These are phyloP conservation scores for Pseudonitzschia pungens DNA, from an alignment of 108 stramenopile species.

Conservation along the genomic window DNA sequence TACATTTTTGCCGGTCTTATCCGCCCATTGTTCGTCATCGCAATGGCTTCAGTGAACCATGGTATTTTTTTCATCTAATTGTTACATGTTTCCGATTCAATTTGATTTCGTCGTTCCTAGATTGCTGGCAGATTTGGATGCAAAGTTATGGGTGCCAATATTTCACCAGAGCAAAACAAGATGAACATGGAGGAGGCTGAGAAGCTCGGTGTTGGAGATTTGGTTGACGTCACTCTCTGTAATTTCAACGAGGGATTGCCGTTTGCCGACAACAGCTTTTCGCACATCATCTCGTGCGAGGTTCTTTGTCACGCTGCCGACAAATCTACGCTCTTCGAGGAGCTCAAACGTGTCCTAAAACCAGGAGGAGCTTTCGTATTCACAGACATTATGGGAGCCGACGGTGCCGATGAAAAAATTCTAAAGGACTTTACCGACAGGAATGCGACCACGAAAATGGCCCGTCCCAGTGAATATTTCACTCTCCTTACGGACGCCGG, in stretches of 20 bases:
- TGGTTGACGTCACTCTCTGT: slow-evolving; percentile 35
- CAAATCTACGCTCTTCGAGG: slow-evolving; percentile 35
- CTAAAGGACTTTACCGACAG: slow-evolving; percentile 51
- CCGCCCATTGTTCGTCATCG: no score
- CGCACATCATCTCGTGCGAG: slow-evolving; percentile 42
- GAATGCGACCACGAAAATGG: slow-evolving; percentile 54
- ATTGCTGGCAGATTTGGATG: slow-evolving; percentile 36
- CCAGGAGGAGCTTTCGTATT: slow-evolving; percentile 59
- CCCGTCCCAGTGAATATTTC: slow-evolving; percentile 47
- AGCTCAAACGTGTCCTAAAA: slow-evolving; percentile 47
- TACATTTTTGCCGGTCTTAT: not conserved
- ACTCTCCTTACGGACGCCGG: slow-evolving; percentile 33
- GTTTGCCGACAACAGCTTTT: slow-evolving; percentile 28
- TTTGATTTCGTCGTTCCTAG: not conserved
- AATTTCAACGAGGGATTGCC: slow-evolving; percentile 47
- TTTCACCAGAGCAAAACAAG: slow-evolving; percentile 55
- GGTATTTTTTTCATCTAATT: no score
- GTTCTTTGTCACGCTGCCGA: slow-evolving; percentile 50
- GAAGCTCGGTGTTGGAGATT: slow-evolving; percentile 32
- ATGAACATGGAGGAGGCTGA: slow-evolving; percentile 38
- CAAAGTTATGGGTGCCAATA: slow-evolving; percentile 49
- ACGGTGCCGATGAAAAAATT: slow-evolving; percentile 50
- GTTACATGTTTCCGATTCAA: no score
- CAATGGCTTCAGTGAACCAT: no score
- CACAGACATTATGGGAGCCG: slow-evolving; percentile 57